A percentile compares a stretch with the other conserved stretches of the same genome.
Conservation (phyloP, 148 eudicot species). For the Vaccinium corymbosum region DNA sequence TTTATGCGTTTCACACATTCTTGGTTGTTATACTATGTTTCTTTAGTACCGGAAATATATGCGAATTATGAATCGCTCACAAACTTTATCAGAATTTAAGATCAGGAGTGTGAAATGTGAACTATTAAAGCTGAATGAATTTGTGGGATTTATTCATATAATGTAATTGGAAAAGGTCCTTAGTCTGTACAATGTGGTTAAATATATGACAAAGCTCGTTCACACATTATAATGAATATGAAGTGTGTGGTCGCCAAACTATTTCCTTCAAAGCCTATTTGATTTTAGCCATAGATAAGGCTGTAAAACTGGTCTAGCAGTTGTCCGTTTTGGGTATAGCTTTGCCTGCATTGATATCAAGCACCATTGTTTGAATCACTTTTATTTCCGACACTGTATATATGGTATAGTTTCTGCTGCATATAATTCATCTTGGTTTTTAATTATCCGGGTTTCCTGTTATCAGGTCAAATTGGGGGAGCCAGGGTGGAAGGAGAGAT, state of each 20-base stretch:
- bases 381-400: background rate
- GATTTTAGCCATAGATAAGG: background rate
- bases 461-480: constrained; percentile 75
- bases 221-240: background rate
- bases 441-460: background rate
- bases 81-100: background rate
- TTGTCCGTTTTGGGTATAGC: background rate
- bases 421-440: constrained; percentile 8
- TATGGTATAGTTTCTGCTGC: background rate
- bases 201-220: background rate
- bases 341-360: background rate
- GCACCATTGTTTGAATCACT: background rate
- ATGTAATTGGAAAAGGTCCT: background rate
- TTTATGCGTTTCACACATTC: background rate
- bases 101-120: background rate
- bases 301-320: background rate
- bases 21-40: background rate
- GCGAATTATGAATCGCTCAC: background rate
- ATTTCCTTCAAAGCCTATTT: background rate
- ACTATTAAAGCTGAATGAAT: background rate
- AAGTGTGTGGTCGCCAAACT: background rate
- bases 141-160: background rate
- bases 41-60: background rate
- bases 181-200: background rate
- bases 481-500: constrained; percentile 96